Percentiles rank a stretch among this genome's conserved stretches.
phyloP scores from a whole-genome alignment of 495 filamentous ascomycete species.

The Viridothelium virens region DNA sequence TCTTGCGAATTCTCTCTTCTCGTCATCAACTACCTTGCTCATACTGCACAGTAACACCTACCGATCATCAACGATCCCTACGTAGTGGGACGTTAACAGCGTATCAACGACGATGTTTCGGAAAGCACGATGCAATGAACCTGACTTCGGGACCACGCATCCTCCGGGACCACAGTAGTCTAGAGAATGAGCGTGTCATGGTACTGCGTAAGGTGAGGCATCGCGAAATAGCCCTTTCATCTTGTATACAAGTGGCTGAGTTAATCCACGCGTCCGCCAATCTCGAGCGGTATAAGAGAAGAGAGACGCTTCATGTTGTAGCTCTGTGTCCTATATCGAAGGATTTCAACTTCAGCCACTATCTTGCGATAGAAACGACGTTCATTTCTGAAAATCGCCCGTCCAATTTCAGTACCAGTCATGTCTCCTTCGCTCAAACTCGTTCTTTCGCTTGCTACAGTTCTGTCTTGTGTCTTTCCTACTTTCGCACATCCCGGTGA shows the following conservation, averaged over 20 bases:
- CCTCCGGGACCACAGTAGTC: not conserved
- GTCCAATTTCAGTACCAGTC: not conserved
- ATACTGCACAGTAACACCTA: not conserved
- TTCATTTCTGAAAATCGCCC: not conserved
- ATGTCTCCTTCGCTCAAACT: slow-evolving; percentile 1
- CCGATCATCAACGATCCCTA: not conserved
- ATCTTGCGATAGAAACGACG: not conserved
- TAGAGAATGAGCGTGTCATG: not conserved
- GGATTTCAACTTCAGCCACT: not conserved
- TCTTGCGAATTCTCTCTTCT: slow-evolving; percentile 4
- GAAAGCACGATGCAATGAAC: too few relatives aligned
- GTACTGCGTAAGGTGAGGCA: not conserved
- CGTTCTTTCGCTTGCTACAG: not conserved
- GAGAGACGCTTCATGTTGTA: not conserved
- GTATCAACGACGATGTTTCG: too few relatives aligned
- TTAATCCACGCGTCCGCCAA: not conserved
- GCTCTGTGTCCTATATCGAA: not conserved
- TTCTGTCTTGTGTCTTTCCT: not conserved
- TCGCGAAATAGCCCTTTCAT: not conserved
- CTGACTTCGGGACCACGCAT: not conserved
- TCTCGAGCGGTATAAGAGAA: not conserved
- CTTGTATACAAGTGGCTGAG: not conserved
- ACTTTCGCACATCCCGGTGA: not conserved
- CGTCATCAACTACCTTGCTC: not conserved
- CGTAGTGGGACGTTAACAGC: too few relatives aligned